Evolutionary conservation across 139 green algal genomes (phyloP).

Genomic region (Spirogloea muscicola): DNA sequence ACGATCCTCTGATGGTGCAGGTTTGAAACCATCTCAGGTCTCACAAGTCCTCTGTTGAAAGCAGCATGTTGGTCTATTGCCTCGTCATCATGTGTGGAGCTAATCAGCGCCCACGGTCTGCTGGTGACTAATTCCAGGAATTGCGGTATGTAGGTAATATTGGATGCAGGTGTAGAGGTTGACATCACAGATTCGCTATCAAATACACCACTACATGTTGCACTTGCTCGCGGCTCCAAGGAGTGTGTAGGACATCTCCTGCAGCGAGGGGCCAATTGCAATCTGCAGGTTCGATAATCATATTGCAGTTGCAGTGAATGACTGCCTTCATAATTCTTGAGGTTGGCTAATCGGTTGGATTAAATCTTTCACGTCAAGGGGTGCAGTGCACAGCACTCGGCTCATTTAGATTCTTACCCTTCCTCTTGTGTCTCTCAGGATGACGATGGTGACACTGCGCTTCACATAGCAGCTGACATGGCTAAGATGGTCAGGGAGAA

Average conservation of each 20-base stretch:
- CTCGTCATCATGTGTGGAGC: too few species aligned
- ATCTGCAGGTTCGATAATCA: conserved; percentile 8
- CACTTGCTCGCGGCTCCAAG: conserved; percentile 10
- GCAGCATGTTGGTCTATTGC: too few species aligned
- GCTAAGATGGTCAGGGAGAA: conserved; percentile 9
- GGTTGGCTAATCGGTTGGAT: too few species aligned
- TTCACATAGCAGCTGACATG: conserved; percentile 16
- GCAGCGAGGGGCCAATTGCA: conserved; percentile 5
- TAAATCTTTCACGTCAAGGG: too few species aligned
- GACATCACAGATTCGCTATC: conserved; percentile 4
- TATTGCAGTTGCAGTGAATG: neutral
- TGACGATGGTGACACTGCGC: conserved; percentile 20
- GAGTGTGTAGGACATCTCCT: neutral
- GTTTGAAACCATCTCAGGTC: too few species aligned
- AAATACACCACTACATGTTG: conserved; percentile 9
- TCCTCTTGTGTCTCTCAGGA: too few species aligned
- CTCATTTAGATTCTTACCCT: too few species aligned
- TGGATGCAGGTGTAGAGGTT: conserved; percentile 9
- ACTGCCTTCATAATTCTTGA: too few species aligned
- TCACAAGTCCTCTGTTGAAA: too few species aligned
- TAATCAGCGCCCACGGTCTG: too few species aligned
- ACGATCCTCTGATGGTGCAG: conserved; percentile 13
- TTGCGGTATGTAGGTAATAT: neutral
- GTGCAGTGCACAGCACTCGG: too few species aligned
- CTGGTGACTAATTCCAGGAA: neutral